Percentiles rank a stretch among this genome's conserved stretches.
Evolutionary conservation across 495 filamentous ascomycete species (phyloP).

Genomic region (Annulohypoxylon moriforme): DNA sequence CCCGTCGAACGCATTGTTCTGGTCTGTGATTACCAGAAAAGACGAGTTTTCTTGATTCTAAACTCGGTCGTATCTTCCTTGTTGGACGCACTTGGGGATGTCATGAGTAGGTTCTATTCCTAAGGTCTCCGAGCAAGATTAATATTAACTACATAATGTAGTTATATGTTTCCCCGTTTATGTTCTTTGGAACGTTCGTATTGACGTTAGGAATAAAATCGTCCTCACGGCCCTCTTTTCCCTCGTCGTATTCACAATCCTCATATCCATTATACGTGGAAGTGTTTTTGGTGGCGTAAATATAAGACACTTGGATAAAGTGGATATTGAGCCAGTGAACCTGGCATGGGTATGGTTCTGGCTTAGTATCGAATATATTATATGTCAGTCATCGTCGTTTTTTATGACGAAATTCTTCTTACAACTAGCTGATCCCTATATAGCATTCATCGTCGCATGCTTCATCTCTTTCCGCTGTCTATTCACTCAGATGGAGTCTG

Average conservation of each 20-base stretch:
- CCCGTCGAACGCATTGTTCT: background rate
- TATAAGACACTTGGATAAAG: background rate
- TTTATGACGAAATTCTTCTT: background rate
- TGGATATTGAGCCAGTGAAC: background rate
- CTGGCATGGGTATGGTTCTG: conserved; percentile 37
- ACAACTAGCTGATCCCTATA: background rate
- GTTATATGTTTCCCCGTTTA: conserved; percentile 44
- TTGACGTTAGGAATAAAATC: conserved; percentile 42
- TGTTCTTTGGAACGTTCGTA: conserved; percentile 40
- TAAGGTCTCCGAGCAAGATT: background rate
- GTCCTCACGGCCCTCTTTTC: conserved; percentile 44
- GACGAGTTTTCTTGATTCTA: background rate
- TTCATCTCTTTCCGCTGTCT: conserved; percentile 43
- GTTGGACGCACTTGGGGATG: background rate
- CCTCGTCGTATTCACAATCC: conserved; percentile 43
- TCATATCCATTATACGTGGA: conserved; percentile 43
- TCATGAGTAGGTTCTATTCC: background rate
- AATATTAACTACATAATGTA: background rate
- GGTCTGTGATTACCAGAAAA: background rate
- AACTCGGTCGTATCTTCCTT: background rate
- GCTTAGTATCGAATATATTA: conserved; percentile 29
- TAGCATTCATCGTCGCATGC: conserved; percentile 41
- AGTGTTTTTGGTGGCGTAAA: conserved; percentile 22
- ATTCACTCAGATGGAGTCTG: conserved; percentile 1
- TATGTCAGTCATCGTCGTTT: conserved; percentile 16